Evolutionary conservation across 2,329 filamentous ascomycete species (phyloP), one percentile per base, ranked within the genome.

Genomic region (Cercospora zeina): DNA sequence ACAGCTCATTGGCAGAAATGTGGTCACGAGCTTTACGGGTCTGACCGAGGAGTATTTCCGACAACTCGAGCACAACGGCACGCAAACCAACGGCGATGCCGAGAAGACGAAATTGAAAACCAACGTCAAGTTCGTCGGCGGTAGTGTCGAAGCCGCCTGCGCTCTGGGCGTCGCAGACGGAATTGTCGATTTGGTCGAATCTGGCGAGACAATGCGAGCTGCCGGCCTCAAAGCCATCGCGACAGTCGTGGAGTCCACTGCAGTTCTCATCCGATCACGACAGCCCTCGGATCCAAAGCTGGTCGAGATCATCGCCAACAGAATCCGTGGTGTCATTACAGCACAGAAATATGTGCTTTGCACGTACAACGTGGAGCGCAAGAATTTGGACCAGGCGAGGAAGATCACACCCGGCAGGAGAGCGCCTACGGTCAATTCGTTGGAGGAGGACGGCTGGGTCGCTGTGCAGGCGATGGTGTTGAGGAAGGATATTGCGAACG

Each of bases 111-210:
- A 89, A 75, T 77, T 96, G 69, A 85, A 83, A 71, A 97, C 95
- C 9, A 92, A 91, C 73, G 92, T 99, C 71, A 91, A 96, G 72
- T 96, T 95, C 77, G 85, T 97, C 64, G 95, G 93, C 67, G 95
- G 95, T 14, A 97, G 93, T 82, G 95, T 99, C 34, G 95, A 99
- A 80, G 93, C 95, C 56, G 93, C 95, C 39, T 99, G 95, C 75
- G 93, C 95, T 19, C 81, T 99, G 59, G 95, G 95, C 58, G 93
- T 97, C 30, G 95, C 95, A 47, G 93, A 97, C 75, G 95, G 93
- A 55, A 97, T 99, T 75, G 92, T 99, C 51, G 95, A 99, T 79
- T 87, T 99, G 62, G 95, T 99, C 74, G 93, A 99, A 82, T 97
- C 95, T 19, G 95, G 95, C 61, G 93, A 97, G 78, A 99, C 95